Conservation (phyloP, 108 stramenopile genomes). For the Pseudonitzschia pungens region DNA sequence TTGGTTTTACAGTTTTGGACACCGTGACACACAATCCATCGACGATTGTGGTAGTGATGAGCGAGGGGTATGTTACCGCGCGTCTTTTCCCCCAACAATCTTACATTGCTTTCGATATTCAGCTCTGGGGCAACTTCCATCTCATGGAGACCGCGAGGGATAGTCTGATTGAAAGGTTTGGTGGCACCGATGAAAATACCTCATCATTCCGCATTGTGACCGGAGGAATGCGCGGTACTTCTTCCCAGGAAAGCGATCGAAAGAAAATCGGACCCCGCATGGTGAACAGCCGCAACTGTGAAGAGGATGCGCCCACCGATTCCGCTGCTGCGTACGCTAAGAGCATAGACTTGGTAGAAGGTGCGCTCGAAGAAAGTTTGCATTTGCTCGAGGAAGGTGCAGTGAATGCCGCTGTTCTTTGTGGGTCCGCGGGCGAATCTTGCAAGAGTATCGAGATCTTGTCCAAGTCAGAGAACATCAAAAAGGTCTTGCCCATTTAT, state of each 20-base stretch:
- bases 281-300: slow-evolving; percentile 17
- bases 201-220: slow-evolving; percentile 69
- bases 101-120: slow-evolving; percentile 59
- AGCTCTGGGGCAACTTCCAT: slow-evolving; percentile 43
- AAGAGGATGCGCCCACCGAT: background rate
- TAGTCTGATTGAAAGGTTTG: slow-evolving; percentile 32
- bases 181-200: slow-evolving; percentile 19
- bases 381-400: slow-evolving; percentile 11
- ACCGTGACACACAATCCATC: slow-evolving; percentile 18
- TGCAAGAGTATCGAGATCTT: slow-evolving; percentile 23
- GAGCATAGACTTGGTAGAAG: background rate
- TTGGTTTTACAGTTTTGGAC: slow-evolving; percentile 38
- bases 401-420: slow-evolving; percentile 22
- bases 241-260: slow-evolving; percentile 5
- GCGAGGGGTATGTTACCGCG: slow-evolving; percentile 55
- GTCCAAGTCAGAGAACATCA: background rate
- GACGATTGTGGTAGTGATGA: slow-evolving; percentile 23
- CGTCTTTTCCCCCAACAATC: slow-evolving; percentile 43
- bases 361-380: slow-evolving; percentile 17
- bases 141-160: slow-evolving; percentile 26
- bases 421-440: slow-evolving; percentile 13
- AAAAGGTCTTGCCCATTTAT: slow-evolving; percentile 9
- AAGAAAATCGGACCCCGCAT: slow-evolving; percentile 10
- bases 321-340: background rate
- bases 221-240: slow-evolving; percentile 50